Conservation (phyloP, 352 stramenopile species). For the Globisporangium perplexum region DNA sequence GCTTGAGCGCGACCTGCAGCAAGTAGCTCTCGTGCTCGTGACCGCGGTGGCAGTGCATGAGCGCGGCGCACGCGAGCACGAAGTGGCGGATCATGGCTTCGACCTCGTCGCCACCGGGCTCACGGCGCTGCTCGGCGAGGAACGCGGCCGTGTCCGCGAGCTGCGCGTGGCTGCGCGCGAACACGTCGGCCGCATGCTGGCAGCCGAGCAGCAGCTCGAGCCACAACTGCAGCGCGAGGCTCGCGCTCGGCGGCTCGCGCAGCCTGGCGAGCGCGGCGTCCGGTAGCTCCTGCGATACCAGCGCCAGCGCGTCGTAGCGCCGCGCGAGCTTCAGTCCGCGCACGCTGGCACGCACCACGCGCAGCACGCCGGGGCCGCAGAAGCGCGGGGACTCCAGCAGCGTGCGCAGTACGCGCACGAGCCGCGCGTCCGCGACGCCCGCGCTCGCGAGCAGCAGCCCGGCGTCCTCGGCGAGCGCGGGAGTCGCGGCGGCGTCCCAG, state of each 20-base stretch:
- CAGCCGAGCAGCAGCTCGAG: conserved; percentile 62
- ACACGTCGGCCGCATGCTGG: conserved; percentile 69
- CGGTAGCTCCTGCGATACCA: conserved; percentile 31
- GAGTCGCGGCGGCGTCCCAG: conserved; percentile 42
- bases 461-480: conserved; percentile 33
- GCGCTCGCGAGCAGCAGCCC: conserved; percentile 60
- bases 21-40: conserved; percentile 53
- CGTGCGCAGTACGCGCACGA: conserved; percentile 29
- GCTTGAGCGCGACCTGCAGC: conserved; percentile 32
- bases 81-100: conserved; percentile 22
- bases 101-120: conserved; percentile 1
- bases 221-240: conserved; percentile 44
- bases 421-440: conserved; percentile 23
- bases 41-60: conserved; percentile 60
- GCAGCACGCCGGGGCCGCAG: conserved; percentile 35
- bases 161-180: conserved; percentile 32
- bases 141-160: conserved; percentile 37
- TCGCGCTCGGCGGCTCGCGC: conserved; percentile 10
- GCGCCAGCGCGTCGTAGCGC: conserved; percentile 53
- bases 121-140: conserved; percentile 27
- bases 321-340: conserved; percentile 68
- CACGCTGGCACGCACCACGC: conserved; percentile 51
- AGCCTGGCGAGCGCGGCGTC: conserved; percentile 39
- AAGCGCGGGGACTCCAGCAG: conserved; percentile 31
- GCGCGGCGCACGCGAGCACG: conserved; percentile 33